Evolutionary conservation across 2,329 filamentous ascomycete species (phyloP), one percentile per base, ranked within the genome.

Genomic region (Cladosporium phlei): DNA sequence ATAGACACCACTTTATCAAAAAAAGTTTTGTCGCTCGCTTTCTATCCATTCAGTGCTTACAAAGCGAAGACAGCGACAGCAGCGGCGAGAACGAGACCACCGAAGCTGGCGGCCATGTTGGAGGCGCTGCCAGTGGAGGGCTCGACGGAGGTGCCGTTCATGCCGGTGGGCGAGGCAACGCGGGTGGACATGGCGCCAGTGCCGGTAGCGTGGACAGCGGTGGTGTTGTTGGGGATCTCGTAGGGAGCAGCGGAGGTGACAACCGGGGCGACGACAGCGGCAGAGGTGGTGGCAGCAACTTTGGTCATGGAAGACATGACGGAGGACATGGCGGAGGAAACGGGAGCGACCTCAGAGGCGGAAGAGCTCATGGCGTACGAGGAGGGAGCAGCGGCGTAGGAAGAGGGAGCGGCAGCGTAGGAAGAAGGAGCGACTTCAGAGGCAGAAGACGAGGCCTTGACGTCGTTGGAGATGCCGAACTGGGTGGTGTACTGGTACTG

Each of bases 401-500:
- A 30, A 29, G 55, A 25, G 39, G 49, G 38, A 34, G 50, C 37
- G 38, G 60, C 61, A 21, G 58, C 51, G 40, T 43, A 50, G 16
- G 47, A 47, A 20, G 50, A 38, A 14, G 50, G 10, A 33, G 45
- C 43, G 38, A 33, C 22, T 11, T 28, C 30, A 16, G 28, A 21
- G 16, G 21, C 25, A n/a, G 24, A 44, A 11, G 40, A 28, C 19
- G 29, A 14, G 14, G n/a, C 42, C 32, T 37, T 35, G 45, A 62
- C 49, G 35, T 61, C 46, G 59, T 74, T 75, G 51, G 67, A 69
- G 67, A 83, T 72, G 57, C 79, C 79, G 68, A 82, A 82, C 64
- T 82, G 78, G 49, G 76, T 77, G 33, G 74, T 76, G 66, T 73
- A 80, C 37, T 83, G 79, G 73, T 78, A 83, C 60, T 75, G 66